These are phyloP conservation scores for Citrus reticulata DNA, from an alignment of 345 rosid genomes.

Conservation along the genomic window DNA sequence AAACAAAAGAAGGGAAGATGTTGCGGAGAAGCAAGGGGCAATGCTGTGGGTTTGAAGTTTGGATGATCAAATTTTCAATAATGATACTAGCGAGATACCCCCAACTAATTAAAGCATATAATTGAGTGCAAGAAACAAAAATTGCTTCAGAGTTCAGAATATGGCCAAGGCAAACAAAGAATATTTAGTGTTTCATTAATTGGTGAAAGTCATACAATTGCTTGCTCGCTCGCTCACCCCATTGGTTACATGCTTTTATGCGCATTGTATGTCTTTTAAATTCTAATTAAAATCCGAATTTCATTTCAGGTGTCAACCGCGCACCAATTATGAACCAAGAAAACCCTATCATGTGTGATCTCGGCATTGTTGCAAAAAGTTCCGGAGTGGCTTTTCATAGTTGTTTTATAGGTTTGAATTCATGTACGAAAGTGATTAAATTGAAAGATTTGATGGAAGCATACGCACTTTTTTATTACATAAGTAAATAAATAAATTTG, in stretches of 20 bases:
- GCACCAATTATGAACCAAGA: too few relatives aligned
- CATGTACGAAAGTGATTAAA: too few relatives aligned
- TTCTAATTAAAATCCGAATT: too few relatives aligned
- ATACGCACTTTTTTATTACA: too few relatives aligned
- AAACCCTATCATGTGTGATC: too few relatives aligned
- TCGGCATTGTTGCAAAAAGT: too few relatives aligned
- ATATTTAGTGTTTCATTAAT: background rate
- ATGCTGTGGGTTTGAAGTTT: background rate
- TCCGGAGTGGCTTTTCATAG: too few relatives aligned
- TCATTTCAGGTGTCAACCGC: background rate
- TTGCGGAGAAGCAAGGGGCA: slow-evolving; percentile 8
- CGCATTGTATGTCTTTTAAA: too few relatives aligned
- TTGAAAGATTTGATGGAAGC: too few relatives aligned
- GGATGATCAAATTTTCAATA: background rate
- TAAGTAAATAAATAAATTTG: too few relatives aligned
- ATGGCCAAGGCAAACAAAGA: background rate
- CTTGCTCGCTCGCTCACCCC: background rate
- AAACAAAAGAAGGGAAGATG: background rate
- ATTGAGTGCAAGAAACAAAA: slow-evolving; percentile 5
- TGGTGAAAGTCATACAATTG: background rate
- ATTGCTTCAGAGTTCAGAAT: background rate
- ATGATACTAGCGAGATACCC: background rate
- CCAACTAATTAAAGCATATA: too few relatives aligned
- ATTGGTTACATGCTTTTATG: background rate
- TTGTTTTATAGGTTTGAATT: too few relatives aligned